Percentiles rank a stretch among this genome's conserved stretches.
Evolutionary conservation across 306 rosid species (phyloP).

Genomic region (Corylus heterophylla): DNA sequence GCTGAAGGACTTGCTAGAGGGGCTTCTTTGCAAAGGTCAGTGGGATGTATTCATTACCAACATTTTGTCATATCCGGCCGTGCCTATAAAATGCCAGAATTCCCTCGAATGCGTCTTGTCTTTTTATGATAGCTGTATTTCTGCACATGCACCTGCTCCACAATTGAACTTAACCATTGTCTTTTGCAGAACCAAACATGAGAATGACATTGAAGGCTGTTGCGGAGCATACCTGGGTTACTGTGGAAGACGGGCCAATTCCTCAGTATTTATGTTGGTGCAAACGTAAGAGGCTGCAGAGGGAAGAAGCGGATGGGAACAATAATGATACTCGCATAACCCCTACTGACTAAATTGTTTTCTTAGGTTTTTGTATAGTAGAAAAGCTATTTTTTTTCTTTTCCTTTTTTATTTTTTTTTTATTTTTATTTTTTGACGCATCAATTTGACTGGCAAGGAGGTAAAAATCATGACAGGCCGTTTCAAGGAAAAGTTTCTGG

Average conservation of each 20-base stretch:
- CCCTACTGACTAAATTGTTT: conserved; percentile 31
- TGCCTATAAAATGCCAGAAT: background rate
- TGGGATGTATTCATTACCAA: background rate
- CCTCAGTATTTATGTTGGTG: conserved; percentile 78
- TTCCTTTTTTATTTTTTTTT: background rate
- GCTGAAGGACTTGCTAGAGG: conserved; percentile 70
- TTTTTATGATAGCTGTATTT: background rate
- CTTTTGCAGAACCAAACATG: conserved; percentile 58
- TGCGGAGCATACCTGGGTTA: conserved; percentile 69
- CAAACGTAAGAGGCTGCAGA: conserved; percentile 48
- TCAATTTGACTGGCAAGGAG: conserved; percentile 5
- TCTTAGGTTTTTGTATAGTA: conserved; percentile 43
- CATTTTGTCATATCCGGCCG: conserved; percentile 17
- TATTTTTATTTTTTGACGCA: background rate
- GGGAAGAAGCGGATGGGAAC: conserved; percentile 45
- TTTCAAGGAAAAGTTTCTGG: background rate
- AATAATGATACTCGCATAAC: conserved; percentile 31
- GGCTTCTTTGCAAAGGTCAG: conserved; percentile 84
- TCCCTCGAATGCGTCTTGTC: background rate
- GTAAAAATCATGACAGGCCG: background rate
- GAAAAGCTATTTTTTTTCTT: background rate
- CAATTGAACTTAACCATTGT: background rate
- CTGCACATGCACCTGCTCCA: background rate
- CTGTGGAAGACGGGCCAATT: conserved; percentile 78
- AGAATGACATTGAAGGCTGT: conserved; percentile 73